phyloP scores from a whole-genome alignment of 2,329 filamentous ascomycete species.

The Fusarium sp. region DNA sequence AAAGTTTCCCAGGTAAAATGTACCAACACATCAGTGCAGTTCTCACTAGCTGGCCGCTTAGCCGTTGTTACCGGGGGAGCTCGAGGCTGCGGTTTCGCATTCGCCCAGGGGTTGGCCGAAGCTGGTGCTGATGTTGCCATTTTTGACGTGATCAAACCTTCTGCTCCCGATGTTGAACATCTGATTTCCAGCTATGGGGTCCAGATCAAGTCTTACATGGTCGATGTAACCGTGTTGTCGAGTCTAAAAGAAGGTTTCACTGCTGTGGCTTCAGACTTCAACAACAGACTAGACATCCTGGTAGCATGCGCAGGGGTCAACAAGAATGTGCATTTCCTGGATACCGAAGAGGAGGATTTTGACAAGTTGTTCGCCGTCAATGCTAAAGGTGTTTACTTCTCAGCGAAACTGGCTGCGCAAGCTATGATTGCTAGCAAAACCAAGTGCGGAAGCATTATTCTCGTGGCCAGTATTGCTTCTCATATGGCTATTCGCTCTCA shows the following conservation, averaged over 20 bases:
- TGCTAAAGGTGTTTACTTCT: constrained; percentile 73
- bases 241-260: constrained; percentile 64
- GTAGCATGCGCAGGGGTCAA: constrained; percentile 70
- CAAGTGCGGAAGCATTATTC: constrained; percentile 63
- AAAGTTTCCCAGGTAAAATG: neutral
- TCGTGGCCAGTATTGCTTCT: constrained; percentile 66
- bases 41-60: constrained; percentile 61
- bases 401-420: constrained; percentile 62
- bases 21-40: constrained; percentile 43
- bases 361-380: constrained; percentile 74
- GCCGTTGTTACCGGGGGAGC: constrained; percentile 64
- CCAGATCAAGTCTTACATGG: constrained; percentile 64
- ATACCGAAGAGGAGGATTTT: constrained; percentile 72
- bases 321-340: constrained; percentile 70
- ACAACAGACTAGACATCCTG: constrained; percentile 65
- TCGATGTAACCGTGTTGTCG: constrained; percentile 59
- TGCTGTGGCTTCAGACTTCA: constrained; percentile 57
- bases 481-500: constrained; percentile 64
- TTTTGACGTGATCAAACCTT: constrained; percentile 67
- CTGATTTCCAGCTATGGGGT: constrained; percentile 55
- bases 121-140: constrained; percentile 70
- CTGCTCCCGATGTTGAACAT: constrained; percentile 61
- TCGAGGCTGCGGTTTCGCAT: constrained; percentile 71
- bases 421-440: constrained; percentile 65
- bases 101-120: constrained; percentile 67